Percentiles rank a stretch among this genome's conserved stretches.
phyloP scores from a whole-genome alignment of 495 filamentous ascomycete genomes.

The Neurospora sp. region DNA sequence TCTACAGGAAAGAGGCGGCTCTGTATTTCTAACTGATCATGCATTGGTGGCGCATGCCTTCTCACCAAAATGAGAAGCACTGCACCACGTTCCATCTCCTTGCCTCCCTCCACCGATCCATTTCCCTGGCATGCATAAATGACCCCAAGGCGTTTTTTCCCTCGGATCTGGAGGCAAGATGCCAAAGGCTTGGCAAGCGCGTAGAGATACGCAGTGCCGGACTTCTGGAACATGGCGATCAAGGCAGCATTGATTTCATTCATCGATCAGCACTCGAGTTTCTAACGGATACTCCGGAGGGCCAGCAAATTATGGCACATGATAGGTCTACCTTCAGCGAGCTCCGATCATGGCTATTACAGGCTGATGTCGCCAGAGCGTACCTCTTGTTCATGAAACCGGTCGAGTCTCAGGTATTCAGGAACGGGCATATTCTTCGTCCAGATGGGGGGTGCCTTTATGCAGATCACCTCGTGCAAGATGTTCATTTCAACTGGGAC shows the following conservation, averaged over 20 bases:
- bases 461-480: not conserved
- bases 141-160: not conserved
- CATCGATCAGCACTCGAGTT: conserved; percentile 14
- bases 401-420: not conserved
- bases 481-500: not conserved
- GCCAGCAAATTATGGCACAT: conserved; percentile 2
- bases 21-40: conserved; percentile 5
- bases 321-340: not conserved
- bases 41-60: not conserved
- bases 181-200: not conserved
- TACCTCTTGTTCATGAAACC: not conserved
- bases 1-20: conserved; percentile 8
- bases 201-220: conserved; percentile 7
- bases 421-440: no score
- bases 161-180: not conserved
- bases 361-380: not conserved
- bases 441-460: no score
- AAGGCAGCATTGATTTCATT: conserved; percentile 4
- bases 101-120: conserved; percentile 4
- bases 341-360: not conserved
- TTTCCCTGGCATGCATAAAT: not conserved
- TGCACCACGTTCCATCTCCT: conserved; percentile 1
- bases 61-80: no score
- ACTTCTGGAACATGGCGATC: conserved; percentile 1
- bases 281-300: conserved; percentile 1